A percentile compares a stretch with the other conserved stretches of the same genome.
Conservation (phyloP, 345 rosid species). For the Ailanthus altissimus region DNA sequence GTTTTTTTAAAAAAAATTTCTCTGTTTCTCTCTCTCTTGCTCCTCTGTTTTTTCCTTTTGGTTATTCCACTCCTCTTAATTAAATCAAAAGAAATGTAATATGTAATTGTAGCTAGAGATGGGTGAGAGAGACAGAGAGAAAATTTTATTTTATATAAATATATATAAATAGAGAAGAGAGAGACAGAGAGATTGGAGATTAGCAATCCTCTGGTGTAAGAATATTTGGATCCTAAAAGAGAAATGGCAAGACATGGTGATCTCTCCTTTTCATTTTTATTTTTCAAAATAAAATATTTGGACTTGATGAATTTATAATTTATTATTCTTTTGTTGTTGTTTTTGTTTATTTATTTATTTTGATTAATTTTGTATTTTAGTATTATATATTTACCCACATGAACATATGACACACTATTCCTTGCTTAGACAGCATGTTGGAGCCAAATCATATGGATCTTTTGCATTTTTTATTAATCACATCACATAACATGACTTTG, state of each 20-base stretch:
- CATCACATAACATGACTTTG: slow-evolving; percentile 9
- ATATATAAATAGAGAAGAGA: slow-evolving; percentile 14
- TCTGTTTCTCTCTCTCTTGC: slow-evolving; percentile 36
- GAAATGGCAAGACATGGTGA: slow-evolving; percentile 47
- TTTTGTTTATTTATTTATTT: neutral
- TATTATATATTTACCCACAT: neutral
- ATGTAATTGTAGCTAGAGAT: slow-evolving; percentile 44
- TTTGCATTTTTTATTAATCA: slow-evolving; percentile 23
- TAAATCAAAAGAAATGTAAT: slow-evolving; percentile 59
- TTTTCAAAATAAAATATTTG: neutral
- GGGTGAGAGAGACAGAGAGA: slow-evolving; percentile 38
- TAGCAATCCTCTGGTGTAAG: slow-evolving; percentile 60
- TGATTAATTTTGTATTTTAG: neutral
- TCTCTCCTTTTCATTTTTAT: slow-evolving; percentile 10
- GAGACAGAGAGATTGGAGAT: slow-evolving; percentile 23
- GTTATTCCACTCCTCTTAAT: slow-evolving; percentile 63
- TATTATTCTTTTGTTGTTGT: neutral
- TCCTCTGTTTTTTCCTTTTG: slow-evolving; percentile 33
- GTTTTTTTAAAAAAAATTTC: slow-evolving; percentile 20
- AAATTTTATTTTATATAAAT: slow-evolving; percentile 19
- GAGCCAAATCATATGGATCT: slow-evolving; percentile 19
- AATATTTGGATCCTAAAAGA: slow-evolving; percentile 59
- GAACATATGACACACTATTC: slow-evolving; percentile 32
- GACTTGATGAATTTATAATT: neutral
- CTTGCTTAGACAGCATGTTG: slow-evolving; percentile 41